Evolutionary conservation across 805 yeast genomes (phyloP), one percentile per base, ranked within the genome.

Genomic region (Starmerella ratchasimensis): DNA sequence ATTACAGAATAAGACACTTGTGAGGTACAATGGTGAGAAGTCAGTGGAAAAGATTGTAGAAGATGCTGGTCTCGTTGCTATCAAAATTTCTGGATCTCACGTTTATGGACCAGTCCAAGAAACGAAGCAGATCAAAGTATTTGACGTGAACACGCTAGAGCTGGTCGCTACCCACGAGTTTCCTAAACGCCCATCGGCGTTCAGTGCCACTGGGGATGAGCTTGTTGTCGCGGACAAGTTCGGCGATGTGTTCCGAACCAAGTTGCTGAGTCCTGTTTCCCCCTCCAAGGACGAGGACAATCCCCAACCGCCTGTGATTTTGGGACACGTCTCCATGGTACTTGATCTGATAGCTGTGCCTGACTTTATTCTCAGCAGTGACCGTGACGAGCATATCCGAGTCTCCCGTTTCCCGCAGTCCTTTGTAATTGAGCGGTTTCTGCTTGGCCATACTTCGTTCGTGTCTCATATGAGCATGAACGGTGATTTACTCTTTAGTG

Each of bases 271-370:
- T 21, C 61, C 60, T 17, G 11, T 26, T n/a, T 53, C 55, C 11
- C 49, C 56, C 3, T 42, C 33, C 15, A 45, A 41, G 10, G 32
- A 45, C 27, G 38, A 42, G 33, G 56, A 61, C 2, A 58, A 56
- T 34, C 49, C 51, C n/a, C 49, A 50, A 22, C 56, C 72, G 31
- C 68, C 63, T 27, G 96, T 96, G 2, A 66, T 88, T 5, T 61
- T 88, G 37, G 99, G 99, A 6, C 99, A 90, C 59, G 97, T 90
- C 4, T 86, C 96, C 3, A 83, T 90, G 95, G 68, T 90, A 43
- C 80, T 93, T n/a, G 83, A 76, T 45, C 61, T 74, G 20, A 63
- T 67, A 10, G 49, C 51, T 3, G 55, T 59, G 31, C 27, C 36
- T 5, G 69, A 65, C 7, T 68, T 69, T 42, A 56, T 86, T 13